phyloP scores from a whole-genome alignment of 2,329 filamentous ascomycete genomes.

The Stachybotrys echinatus region DNA sequence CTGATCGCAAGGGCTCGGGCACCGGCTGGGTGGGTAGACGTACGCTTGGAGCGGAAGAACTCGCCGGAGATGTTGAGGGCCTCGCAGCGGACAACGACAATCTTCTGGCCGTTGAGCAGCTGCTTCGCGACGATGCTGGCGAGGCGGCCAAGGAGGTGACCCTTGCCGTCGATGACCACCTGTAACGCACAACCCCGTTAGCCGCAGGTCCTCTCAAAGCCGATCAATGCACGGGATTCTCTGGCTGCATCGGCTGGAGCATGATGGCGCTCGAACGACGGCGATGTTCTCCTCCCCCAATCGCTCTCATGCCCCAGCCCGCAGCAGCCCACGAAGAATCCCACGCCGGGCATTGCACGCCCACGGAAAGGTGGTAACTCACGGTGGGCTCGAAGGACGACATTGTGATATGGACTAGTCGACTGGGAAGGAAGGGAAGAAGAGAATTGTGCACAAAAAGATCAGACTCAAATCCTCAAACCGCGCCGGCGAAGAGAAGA shows the following conservation, averaged over 20 bases:
- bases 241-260: too few relatives aligned
- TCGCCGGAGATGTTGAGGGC: slow-evolving; percentile 99
- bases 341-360: slow-evolving; percentile 7
- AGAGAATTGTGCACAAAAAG: slow-evolving; percentile 24
- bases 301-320: not conserved
- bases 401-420: slow-evolving; percentile 53
- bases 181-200: slow-evolving; percentile 29
- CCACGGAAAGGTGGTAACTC: slow-evolving; percentile 35
- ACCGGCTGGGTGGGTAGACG: slow-evolving; percentile 41
- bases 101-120: slow-evolving; percentile 98
- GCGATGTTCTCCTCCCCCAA: not conserved
- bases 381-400: slow-evolving; percentile 67
- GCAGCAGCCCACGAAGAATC: slow-evolving; percentile 3
- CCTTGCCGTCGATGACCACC: slow-evolving; percentile 99
- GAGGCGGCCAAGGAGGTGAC: slow-evolving; percentile 98
- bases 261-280: not conserved
- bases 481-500: slow-evolving; percentile 31
- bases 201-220: not conserved
- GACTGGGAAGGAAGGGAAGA: slow-evolving; percentile 22
- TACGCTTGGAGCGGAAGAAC: slow-evolving; percentile 99
- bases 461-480: slow-evolving; percentile 30
- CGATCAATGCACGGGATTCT: too few relatives aligned
- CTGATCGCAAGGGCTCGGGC: not conserved
- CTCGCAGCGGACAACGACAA: slow-evolving; percentile 97
- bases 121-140: slow-evolving; percentile 98